Evolutionary conservation across 352 stramenopile species (phyloP), one percentile per base, ranked within the genome.

Genomic region (Pythium guiyangense): DNA sequence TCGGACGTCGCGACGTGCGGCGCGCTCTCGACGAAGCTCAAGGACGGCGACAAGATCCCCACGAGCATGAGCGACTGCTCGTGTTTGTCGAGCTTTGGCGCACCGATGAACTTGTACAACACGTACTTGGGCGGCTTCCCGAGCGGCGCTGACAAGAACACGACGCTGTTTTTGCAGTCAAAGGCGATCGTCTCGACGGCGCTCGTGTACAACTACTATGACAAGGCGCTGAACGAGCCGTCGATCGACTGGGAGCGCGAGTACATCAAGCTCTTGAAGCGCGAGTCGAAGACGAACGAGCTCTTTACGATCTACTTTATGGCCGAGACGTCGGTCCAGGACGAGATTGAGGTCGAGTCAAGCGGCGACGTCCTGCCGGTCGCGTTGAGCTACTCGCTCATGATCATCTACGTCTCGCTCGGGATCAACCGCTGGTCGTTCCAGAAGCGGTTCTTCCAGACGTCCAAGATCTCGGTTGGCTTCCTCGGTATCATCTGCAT

Each of bases 21-120:
- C 42, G 63, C 68, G 2, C 43, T 73, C 69, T 58, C 60, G 35
- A 70, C 66, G 29, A 60, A 86, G 31, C 60, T 62, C 56, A 49
- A 59, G 22, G 68, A 75, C 35, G 60, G 57, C 2, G 64, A 66
- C 1, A 69, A 66, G 45, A 62, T 87, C 39, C 84, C 84, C 10
- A 22, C 64, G 9, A 74, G 54, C 14, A 90, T 93, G 79, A 80
- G 66, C 47, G 73, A 86, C 49, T 88, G 78, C 8, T 75, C 78
- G 12, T 88, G 78, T 51, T 57, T 86, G 27, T 80, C 75, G 12
- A 57, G 70, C 37, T 86, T 84, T 42, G 78, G 78, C 4, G 81
- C 76, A 8, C 78, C 78, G 1, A 88, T 86, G 78, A 85, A 88
- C 50, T 37, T 84, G 61, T 88, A 86, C 70, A 88, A 83, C 57